phyloP scores from a whole-genome alignment of 345 rosid genomes.

The Garcia nutans region DNA sequence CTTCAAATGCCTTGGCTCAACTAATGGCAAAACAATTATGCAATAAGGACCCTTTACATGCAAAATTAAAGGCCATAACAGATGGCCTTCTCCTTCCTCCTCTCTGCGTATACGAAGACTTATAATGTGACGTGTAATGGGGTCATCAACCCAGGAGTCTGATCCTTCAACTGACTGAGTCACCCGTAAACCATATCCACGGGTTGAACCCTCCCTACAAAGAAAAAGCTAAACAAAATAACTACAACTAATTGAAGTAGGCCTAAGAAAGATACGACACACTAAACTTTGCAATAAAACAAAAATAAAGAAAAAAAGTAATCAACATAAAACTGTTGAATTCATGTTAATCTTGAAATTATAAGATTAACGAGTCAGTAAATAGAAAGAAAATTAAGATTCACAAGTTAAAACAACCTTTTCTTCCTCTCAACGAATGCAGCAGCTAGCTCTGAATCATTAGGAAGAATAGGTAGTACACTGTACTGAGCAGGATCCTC shows the following conservation, averaged over 20 bases:
- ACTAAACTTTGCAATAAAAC: neutral
- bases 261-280: neutral
- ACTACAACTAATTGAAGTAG: neutral
- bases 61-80: conserved; percentile 78
- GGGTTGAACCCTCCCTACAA: conserved; percentile 75
- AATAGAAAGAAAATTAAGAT: neutral
- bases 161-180: conserved; percentile 68
- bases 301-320: neutral
- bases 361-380: neutral
- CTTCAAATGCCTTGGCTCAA: conserved; percentile 66
- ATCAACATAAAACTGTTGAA: neutral
- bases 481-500: conserved; percentile 32
- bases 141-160: conserved; percentile 97
- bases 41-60: conserved; percentile 60
- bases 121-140: conserved; percentile 74
- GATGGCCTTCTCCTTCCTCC: conserved; percentile 42
- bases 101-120: conserved; percentile 49
- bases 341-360: neutral
- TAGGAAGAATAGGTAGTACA: conserved; percentile 48
- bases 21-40: conserved; percentile 70
- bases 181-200: conserved; percentile 74
- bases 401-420: conserved; percentile 38
- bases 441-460: conserved; percentile 63
- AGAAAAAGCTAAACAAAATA: conserved; percentile 7
- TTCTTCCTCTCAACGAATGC: conserved; percentile 59